These are phyloP conservation scores for Xylaria sp. DNA, from an alignment of 2,329 filamentous ascomycete species.

Conservation along the genomic window DNA sequence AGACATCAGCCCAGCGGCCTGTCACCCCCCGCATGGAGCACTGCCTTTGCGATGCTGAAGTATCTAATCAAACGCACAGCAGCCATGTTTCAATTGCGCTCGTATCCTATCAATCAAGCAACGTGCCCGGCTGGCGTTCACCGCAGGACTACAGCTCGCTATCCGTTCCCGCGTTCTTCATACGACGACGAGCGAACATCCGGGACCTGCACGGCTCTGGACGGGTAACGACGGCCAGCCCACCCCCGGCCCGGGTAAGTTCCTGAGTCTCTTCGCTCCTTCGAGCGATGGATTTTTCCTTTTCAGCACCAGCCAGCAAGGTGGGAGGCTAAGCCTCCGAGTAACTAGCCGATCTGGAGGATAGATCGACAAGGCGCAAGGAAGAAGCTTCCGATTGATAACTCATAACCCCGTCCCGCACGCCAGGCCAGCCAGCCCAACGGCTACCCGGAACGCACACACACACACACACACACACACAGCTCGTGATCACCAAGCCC, in stretches of 20 bases:
- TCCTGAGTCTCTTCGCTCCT: not conserved
- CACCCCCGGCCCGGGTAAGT: too few relatives aligned
- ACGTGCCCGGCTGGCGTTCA: conserved; percentile 7
- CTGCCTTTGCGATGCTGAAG: conserved; percentile 1
- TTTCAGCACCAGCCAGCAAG: conserved; percentile 13
- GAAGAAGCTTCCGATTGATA: not conserved
- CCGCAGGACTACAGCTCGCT: not conserved
- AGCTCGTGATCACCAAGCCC: too few relatives aligned
- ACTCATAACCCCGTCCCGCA: not conserved
- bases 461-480: too few relatives aligned
- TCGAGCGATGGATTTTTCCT: conserved; percentile 7
- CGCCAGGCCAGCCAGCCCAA: not conserved
- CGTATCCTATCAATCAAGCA: conserved; percentile 15
- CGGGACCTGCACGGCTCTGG: not conserved
- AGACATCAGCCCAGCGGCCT: conserved; percentile 14
- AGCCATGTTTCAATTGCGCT: not conserved
- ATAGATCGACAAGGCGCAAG: not conserved
- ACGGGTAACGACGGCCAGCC: not conserved
- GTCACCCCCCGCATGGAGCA: not conserved
- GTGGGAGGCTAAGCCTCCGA: conserved; percentile 18
- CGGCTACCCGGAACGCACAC: too few relatives aligned
- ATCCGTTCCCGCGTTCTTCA: too few relatives aligned
- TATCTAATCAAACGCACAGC: not conserved
- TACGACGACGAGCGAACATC: not conserved
- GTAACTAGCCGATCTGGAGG: conserved; percentile 13